Evolutionary conservation across 2,329 filamentous ascomycete genomes (phyloP), one percentile per base, ranked within the genome.

Genomic region (Trichoderma aggressivum): DNA sequence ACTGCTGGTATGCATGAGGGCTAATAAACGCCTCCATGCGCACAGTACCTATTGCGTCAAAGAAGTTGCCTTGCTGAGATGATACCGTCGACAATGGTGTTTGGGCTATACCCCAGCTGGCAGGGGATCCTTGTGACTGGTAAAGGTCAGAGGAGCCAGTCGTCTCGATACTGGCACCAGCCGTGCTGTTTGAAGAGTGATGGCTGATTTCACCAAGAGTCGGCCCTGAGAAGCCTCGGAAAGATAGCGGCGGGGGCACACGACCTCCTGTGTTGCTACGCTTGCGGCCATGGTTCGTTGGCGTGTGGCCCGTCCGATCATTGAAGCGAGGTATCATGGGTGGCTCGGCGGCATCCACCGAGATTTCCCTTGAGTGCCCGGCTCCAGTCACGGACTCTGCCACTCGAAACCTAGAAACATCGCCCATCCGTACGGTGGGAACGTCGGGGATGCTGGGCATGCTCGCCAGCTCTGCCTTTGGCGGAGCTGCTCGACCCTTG

Each of bases 21-120:
- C 85, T 89, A 75, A 99, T 97, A 80, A 98, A 99, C 0, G 96
- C 96, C 80, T 98, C 95, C 95, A 99, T 98, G 32, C 96, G 90
- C 60, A 98, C 90, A 2, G 94, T 98, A 1, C 94, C 94, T 71
- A 97, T 91, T 1, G 92, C 92, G 76, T 97, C 94, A 77, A 96
- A 96, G 82, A 96, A 94, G 79, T 90, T 89, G 71, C 82, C 83
- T 0, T 83, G 79, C 0, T 83, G 79, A 11, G 85, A 87, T 1
- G 86, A 89, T 3, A 86, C 85, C 72, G 89, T 87, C 0, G 86
- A 88, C 3, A 55, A 18, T 12, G 64, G 58, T 14, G 86, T 86
- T n/a, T 86, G 83, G 72, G 85, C 82, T 6, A 86, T 87, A 3
- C 80, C 78, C 81, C 82, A 86, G 18, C 83, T 81, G 43, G 79